Percentiles rank a stretch among this genome's conserved stretches.
Conservation (phyloP, 176 grass and related monocot genomes). For the Sorghum bicolor region Sorghum_bicolor_NCBIv3 NC_012874.2:68664501-68665000, state of each 20-base stretch:
- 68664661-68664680: conserved; percentile 6
- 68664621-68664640: conserved; percentile 28
- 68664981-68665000: background rate
- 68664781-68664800: conserved; percentile 15
- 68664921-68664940: conserved; percentile 1
- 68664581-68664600: background rate
- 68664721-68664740: conserved; percentile 15
- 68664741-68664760: conserved; percentile 9
- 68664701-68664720: conserved; percentile 27
- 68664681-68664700: conserved; percentile 26
- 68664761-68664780: background rate
- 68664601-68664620: background rate
- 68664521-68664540: background rate
- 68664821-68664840: background rate
- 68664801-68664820: background rate
- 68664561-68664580: background rate
- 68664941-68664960: background rate
- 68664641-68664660: conserved; percentile 19
- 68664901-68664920: background rate
- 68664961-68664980: background rate
- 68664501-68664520: background rate
- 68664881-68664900: background rate
- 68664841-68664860: background rate
- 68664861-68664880: background rate
- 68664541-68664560: background rate